Evolutionary conservation across 305 asterid genomes (phyloP), one percentile per base, ranked within the genome.

Genomic region (Plantago rigida): DNA sequence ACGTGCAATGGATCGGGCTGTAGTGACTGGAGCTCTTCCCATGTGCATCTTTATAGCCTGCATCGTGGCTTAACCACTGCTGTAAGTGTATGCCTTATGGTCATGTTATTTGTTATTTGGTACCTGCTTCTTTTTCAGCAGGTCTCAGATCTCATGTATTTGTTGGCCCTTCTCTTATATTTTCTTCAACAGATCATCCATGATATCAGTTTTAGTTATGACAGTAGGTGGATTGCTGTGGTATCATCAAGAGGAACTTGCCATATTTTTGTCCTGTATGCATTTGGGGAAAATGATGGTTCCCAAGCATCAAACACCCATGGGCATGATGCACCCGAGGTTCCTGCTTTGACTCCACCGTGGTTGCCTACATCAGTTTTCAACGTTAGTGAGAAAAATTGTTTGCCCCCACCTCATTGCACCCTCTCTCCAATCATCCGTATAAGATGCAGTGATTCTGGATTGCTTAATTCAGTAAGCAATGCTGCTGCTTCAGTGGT

Each of bases 11-110:
- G 86, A 31, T 71, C 84, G 14, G 79, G 85, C 59, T 67, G 71
- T 68, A 80, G 73, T 56, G 93, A 87, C 75, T 81, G 94, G 95
- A 79, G 85, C 75, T 63, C 88, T 70, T 85, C 96, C 29, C 86
- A 84, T 69, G 93, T 77, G 72, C 99, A 85, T 75, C 87, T 89
- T 65, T 93, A 87, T 89, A 89, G 84, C 78, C 95, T 93, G 62
- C 77, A 87, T 69, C 95, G 99, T 10, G 99, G 99, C 71, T 76
- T 93, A 51, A 89, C 97, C 56, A 77, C 87, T 72, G 99, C 99
- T 68, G 99, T 93, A 57, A 70, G 96, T 82, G 78, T 67, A 69
- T 55, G 10, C 59, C 5, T 28, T 3, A 8, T 56, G 6, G 15
- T 12, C 39, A 57, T 68, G 58, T 61, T 44, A 56, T 47, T 53